phyloP scores from a whole-genome alignment of 805 yeast species.

The Komagataella populi region DNA sequence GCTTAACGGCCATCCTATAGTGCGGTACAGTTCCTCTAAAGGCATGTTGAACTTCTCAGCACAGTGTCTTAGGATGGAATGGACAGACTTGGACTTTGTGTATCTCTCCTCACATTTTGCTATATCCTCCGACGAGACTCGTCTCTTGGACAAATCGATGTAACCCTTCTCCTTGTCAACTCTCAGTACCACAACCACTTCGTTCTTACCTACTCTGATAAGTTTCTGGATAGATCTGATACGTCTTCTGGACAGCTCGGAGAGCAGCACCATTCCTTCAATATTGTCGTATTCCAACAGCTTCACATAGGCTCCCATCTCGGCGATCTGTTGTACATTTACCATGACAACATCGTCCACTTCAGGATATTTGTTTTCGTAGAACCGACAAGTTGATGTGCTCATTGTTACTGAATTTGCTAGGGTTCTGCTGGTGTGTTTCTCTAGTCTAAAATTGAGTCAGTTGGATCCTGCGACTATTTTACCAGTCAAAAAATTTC shows the following conservation, averaged over 20 bases:
- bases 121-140: constrained; percentile 96
- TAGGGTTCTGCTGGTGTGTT: not conserved
- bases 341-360: constrained; percentile 99
- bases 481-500: not conserved
- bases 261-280: constrained; percentile 95
- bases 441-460: not conserved
- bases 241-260: constrained; percentile 97
- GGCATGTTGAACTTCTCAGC: constrained; percentile 91
- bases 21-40: constrained; percentile 72
- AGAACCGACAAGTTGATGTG: constrained; percentile 85
- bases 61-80: constrained; percentile 95
- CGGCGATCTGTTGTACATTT: constrained; percentile 95
- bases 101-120: constrained; percentile 95
- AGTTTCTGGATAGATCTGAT: constrained; percentile 94
- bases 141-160: constrained; percentile 93
- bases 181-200: constrained; percentile 94
- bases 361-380: constrained; percentile 97
- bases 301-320: constrained; percentile 98
- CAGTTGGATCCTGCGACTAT: not conserved
- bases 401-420: constrained; percentile 35
- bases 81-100: constrained; percentile 93
- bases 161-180: constrained; percentile 98
- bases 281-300: constrained; percentile 93
- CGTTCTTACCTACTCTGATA: constrained; percentile 96
- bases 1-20: constrained; percentile 96